Base-by-base conservation (phyloP, 345 rosid species). In the Theobroma cacao region DNA sequence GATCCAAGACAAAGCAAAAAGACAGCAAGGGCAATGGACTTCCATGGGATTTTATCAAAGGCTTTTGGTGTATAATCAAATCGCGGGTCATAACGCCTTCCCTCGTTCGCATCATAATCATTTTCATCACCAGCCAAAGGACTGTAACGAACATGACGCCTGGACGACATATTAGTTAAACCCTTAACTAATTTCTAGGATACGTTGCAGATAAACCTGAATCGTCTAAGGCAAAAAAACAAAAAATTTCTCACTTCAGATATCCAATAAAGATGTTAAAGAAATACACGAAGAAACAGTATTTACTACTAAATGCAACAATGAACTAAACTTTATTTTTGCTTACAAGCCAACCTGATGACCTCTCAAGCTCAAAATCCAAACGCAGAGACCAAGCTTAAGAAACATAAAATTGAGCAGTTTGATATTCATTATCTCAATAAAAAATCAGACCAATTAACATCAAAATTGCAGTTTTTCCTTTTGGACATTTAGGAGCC, bases 1-100 rank as follows among this genome's bases (percentile, higher is more conserved):
- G 81, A 92, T 52, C 98, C 98, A 20, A 93, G 94, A 36, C 68
- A 77, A 41, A 93, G 87, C 79, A 95, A 82, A 76, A 90, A 90
- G 41, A 93, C 62, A 31, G 97, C 98, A 41, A 95, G 86, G 31
- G 83, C 90, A 48, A 95, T 89, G 33, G 98, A 95, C 80, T 82
- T 95, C 97, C 97, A 91, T 0, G 98, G 98, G 17, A 93, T 83
- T 84, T 76, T 86, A 82, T 95, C 95, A 50, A 85, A 83, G 48
- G 87, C 72, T 53, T 82, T 87, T 0, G 97, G 98, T 1, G 85
- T 38, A 77, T 89, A 93, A 74, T 95, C 97, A 41, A 93, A 95
- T 10, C 94, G 87, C 20, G 95, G 91, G 82, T 95, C 94, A 18
- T 75, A 61, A 71, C 62, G 75, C 71, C 79, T 82, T 60, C 87